Base-by-base conservation (phyloP, 2,329 filamentous ascomycete species). In the Camillea tinctor region DNA sequence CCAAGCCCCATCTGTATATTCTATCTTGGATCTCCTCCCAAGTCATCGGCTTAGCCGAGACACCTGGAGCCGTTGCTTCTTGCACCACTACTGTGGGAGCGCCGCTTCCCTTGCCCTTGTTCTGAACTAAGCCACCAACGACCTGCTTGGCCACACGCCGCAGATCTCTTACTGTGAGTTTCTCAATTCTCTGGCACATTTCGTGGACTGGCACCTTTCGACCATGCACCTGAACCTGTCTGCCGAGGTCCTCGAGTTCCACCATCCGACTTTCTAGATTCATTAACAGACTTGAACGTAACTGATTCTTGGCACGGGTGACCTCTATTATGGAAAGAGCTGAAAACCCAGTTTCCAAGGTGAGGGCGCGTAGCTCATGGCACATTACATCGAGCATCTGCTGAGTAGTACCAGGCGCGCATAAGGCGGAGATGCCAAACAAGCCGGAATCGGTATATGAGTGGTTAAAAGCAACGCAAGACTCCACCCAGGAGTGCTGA, bases 231-330 rank as follows among this genome's bases (percentile, higher is more conserved):
- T 98, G 95, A 11, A 99, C 92, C 75, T 97, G 94, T 64, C 95
- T 82, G 21, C 95, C 95, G 0, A 99, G 83, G 74, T 99, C 95
- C 77, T 99, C 95, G 6, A 99, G 84, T 79, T 98, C 95, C 9
- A 99, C 93, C 93, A 99, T 97, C 61, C 95, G 85, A 68, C 88
- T 93, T 79, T 99, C 95, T 24, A 99, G 86, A 77, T 99, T 99
- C 95, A 99, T 99, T 54, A 99, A 84, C 49, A 99, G 81, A 59
- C 87, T 91, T 15, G 89, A 93, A 50, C 93, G 87, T 17, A 99
- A 86, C 79, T 99, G 95, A 76, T 99, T 99, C 85, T 99, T 99
- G 19, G 95, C 95, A 54, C 95, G 88, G 72, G 88, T 87, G 60
- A 99, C 94, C 77, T 99, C 95, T 40, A 81, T 83, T 1, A 86